These are phyloP conservation scores for Candida patagonica DNA, from an alignment of 805 yeast species.

Conservation along the genomic window DNA sequence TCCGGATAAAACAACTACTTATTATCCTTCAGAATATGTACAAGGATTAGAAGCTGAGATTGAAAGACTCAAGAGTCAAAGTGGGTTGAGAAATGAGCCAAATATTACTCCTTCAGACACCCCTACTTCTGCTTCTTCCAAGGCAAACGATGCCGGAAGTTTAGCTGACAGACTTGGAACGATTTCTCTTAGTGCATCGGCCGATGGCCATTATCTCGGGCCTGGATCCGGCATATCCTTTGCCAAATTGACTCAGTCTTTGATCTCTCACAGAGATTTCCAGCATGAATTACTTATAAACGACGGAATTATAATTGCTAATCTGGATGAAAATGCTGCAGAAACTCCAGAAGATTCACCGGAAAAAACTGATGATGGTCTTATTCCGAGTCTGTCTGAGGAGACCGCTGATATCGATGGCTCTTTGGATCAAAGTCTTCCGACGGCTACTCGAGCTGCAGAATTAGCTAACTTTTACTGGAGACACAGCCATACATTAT, in stretches of 20 bases:
- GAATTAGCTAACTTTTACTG: conserved; percentile 15
- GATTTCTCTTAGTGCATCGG: conserved; percentile 14
- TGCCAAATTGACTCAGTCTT: conserved; percentile 16
- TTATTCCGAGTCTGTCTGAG: background rate
- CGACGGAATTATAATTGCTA: conserved; percentile 8
- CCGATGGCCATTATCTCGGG: conserved; percentile 19
- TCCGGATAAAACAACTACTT: conserved; percentile 9
- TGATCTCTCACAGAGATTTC: conserved; percentile 12
- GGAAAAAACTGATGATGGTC: background rate
- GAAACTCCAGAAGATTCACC: background rate
- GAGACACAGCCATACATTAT: conserved; percentile 17
- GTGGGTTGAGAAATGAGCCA: background rate
- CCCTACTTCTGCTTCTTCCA: background rate
- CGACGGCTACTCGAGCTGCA: conserved; percentile 9
- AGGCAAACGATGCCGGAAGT: background rate
- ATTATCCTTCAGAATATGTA: conserved; percentile 10
- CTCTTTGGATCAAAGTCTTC: background rate
- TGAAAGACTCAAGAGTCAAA: no score
- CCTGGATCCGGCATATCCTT: conserved; percentile 19
- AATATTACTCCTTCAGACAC: background rate
- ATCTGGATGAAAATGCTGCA: background rate
- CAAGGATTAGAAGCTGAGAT: conserved; percentile 8
- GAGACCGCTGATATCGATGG: background rate
- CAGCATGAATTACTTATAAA: conserved; percentile 8
- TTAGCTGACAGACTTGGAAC: conserved; percentile 12